phyloP scores from a whole-genome alignment of 2,329 filamentous ascomycete species.

The Claviceps humidiphila region DNA sequence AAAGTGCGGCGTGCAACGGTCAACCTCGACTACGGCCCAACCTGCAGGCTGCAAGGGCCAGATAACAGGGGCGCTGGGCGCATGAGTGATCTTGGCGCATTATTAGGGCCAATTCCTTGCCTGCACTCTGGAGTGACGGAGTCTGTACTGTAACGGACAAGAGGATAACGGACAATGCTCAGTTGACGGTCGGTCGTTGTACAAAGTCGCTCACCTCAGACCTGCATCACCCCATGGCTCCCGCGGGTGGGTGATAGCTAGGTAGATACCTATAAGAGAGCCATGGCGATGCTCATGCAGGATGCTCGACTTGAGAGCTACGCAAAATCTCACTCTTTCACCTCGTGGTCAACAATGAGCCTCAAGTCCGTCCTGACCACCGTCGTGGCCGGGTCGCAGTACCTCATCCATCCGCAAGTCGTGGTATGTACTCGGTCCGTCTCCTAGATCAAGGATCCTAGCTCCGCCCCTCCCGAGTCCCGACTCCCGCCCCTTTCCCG shows the following conservation, averaged over 20 bases:
- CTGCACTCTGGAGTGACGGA: too few relatives aligned
- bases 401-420: conserved; percentile 26
- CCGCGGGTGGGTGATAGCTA: not conserved
- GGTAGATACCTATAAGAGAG: not conserved
- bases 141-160: too few relatives aligned
- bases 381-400: conserved; percentile 24
- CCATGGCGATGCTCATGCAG: conserved; percentile 2
- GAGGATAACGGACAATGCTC: too few relatives aligned
- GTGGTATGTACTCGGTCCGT: conserved; percentile 14
- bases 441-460: not conserved
- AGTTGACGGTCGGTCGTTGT: too few relatives aligned
- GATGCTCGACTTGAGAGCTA: not conserved
- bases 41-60: too few relatives aligned
- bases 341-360: not conserved
- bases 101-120: too few relatives aligned
- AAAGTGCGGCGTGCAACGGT: too few relatives aligned
- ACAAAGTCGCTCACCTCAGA: too few relatives aligned
- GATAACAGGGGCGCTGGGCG: too few relatives aligned
- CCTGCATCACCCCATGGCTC: not conserved
- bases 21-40: too few relatives aligned
- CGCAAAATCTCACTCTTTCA: not conserved
- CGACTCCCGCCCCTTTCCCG: not conserved
- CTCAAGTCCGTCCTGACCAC: conserved; percentile 21
- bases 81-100: too few relatives aligned
- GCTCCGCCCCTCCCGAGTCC: too few relatives aligned